Evolutionary conservation across 495 filamentous ascomycete species (phyloP), one percentile per base, ranked within the genome.

Genomic region (Penicillium odoratum): DNA sequence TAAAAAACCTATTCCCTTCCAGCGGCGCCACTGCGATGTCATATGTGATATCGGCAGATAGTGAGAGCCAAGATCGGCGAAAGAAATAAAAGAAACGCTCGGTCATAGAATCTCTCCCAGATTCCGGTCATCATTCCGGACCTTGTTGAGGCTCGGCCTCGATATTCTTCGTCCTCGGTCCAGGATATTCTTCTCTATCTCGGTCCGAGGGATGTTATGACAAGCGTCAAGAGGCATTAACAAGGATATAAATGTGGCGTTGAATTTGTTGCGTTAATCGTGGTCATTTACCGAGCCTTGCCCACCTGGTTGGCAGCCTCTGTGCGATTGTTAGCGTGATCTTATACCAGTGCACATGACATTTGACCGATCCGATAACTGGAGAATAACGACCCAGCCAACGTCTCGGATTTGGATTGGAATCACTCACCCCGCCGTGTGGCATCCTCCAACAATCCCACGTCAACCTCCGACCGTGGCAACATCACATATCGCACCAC

Each of bases 401-500:
- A 40, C 11, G 38, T 13, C 4, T 15, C 38, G 21, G 21, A 21
- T 21, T 21, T 21, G 21, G 21, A 21, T 21, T 21, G 21, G n/a
- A 16, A n/a, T 65, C 21, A 78, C 84, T 62, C 65, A 96, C 92
- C 94, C 86, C 93, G 86, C 73, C 93, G 84, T 51, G 93, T 96
- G 25, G 93, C 93, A 84, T 99, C 94, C 80, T 98, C 94, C 67
- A 99, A 74, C 62, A 99, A 73, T 30, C 88, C 88, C 11, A 92
- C 88, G 70, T 98, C 94, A 26, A 98, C 93, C 43, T 90, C 88
- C 30, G 78, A 83, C n/a, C 85, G 83, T 0, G 94, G 95, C 55
- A 98, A 75, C 69, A 98, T 89, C 56, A 98, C 93, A 69, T 98
- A 98, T 58, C 94, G 84, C 55, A 98, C 94, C 30, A 98, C 94